Conservation (phyloP, 1,284 basidiomycete species). For the Moniliella sp. region DNA sequence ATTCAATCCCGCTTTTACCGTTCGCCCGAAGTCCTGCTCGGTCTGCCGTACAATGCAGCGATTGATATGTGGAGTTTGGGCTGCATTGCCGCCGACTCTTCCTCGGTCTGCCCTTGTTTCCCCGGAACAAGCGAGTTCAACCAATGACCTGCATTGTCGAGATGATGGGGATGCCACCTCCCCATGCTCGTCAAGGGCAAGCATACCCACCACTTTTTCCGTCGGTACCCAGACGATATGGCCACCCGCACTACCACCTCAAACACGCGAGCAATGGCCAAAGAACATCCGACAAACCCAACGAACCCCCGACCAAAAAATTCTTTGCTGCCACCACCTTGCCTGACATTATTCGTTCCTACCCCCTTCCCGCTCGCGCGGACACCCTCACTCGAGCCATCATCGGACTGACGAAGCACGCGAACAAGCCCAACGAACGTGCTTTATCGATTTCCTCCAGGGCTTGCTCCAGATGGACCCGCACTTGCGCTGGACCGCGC, state of each 20-base stretch:
- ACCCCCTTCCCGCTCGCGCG: slow-evolving; percentile 68
- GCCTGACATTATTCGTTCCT: slow-evolving; percentile 83
- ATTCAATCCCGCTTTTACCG: slow-evolving; percentile 97
- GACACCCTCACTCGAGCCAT: slow-evolving; percentile 8
- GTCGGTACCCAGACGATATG: slow-evolving; percentile 53
- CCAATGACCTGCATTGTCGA: slow-evolving; percentile 87
- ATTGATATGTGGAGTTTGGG: slow-evolving; percentile 92
- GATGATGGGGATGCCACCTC: slow-evolving; percentile 81
- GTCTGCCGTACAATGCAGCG: slow-evolving; percentile 73
- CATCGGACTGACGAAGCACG: no score
- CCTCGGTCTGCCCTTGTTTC: slow-evolving; percentile 81
- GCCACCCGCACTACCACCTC: slow-evolving; percentile 65
- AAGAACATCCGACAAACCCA: slow-evolving; percentile 71
- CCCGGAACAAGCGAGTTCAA: slow-evolving; percentile 94
- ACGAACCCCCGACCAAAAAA: slow-evolving; percentile 90
- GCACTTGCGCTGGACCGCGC: slow-evolving; percentile 82
- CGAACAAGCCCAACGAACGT: slow-evolving; percentile 78
- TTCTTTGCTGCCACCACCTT: slow-evolving; percentile 87
- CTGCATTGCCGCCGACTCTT: slow-evolving; percentile 95
- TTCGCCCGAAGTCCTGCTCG: slow-evolving; percentile 84
- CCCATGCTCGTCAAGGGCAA: slow-evolving; percentile 92
- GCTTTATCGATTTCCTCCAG: slow-evolving; percentile 92
- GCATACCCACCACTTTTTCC: slow-evolving; percentile 83
- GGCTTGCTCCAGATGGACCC: slow-evolving; percentile 84
- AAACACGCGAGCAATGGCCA: slow-evolving; percentile 85